Conservation (phyloP, 208 protist genomes). For the Naegleria gruberi region DNA sequence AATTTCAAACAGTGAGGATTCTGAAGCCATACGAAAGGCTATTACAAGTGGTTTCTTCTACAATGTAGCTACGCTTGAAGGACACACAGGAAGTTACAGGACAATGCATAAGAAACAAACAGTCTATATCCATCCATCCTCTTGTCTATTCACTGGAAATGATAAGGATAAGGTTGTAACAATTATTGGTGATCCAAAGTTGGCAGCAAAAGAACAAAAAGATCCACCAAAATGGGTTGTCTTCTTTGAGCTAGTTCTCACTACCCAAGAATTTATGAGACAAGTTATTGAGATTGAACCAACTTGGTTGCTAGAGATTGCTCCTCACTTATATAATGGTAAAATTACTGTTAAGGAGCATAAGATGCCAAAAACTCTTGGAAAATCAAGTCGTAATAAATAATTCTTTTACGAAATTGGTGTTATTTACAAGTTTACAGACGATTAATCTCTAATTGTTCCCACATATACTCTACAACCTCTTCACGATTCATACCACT, state of each 20-base stretch:
- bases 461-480: too few species aligned
- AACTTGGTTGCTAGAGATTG: conserved; percentile 83
- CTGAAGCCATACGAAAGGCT: conserved; percentile 53
- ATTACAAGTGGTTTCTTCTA: conserved; percentile 76
- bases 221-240: conserved; percentile 84
- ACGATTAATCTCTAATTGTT: too few species aligned
- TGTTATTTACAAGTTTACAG: background rate
- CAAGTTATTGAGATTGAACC: conserved; percentile 80
- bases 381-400: background rate
- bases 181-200: conserved; percentile 8
- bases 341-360: conserved; percentile 41
- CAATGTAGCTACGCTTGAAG: conserved; percentile 56
- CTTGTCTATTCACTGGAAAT: conserved; percentile 15
- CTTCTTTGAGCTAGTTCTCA: conserved; percentile 92
- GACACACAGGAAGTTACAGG: conserved; percentile 52
- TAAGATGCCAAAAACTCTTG: conserved; percentile 50
- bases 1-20: conserved; percentile 22
- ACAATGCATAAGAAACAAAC: conserved; percentile 62
- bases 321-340: conserved; percentile 76
- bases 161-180: conserved; percentile 4
- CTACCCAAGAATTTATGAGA: conserved; percentile 94
- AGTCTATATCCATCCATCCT: conserved; percentile 32
- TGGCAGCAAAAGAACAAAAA: conserved; percentile 25
- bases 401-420: background rate
- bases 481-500: too few species aligned